A percentile compares a stretch with the other conserved stretches of the same genome.
These are phyloP conservation scores for Colletotrichum sp. DNA, from an alignment of 2,329 filamentous ascomycete genomes.

Conservation along the genomic window DNA sequence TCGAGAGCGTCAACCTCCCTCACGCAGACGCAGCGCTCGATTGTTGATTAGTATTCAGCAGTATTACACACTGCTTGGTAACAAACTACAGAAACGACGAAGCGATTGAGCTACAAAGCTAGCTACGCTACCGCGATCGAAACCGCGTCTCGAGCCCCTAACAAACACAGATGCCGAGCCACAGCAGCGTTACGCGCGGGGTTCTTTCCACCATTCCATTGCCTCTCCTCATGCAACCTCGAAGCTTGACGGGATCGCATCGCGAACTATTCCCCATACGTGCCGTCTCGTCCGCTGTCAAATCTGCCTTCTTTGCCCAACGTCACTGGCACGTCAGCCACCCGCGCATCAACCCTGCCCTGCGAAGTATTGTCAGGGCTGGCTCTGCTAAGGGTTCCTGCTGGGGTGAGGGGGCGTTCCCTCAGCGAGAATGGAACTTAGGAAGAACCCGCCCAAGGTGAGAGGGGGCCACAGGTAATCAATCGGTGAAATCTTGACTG, in stretches of 20 bases:
- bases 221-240: not conserved
- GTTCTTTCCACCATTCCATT: not conserved
- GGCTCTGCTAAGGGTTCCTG: not conserved
- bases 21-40: not conserved
- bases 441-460: not conserved
- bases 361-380: not conserved
- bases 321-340: not conserved
- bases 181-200: not conserved
- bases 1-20: not conserved
- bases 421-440: not conserved
- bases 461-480: not conserved
- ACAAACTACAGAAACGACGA: not conserved
- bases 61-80: not conserved
- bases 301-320: not conserved
- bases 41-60: not conserved
- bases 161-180: not conserved
- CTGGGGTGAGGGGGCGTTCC: not conserved
- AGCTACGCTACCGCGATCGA: not conserved
- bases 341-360: not conserved
- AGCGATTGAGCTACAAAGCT: not conserved
- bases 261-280: not conserved
- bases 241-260: not conserved
- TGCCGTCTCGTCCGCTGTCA: constrained; percentile 1
- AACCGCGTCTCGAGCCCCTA: not conserved
- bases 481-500: constrained; percentile 4